Base-by-base conservation (phyloP, 805 yeast genomes). In the Danielia reshetovae region DNA sequence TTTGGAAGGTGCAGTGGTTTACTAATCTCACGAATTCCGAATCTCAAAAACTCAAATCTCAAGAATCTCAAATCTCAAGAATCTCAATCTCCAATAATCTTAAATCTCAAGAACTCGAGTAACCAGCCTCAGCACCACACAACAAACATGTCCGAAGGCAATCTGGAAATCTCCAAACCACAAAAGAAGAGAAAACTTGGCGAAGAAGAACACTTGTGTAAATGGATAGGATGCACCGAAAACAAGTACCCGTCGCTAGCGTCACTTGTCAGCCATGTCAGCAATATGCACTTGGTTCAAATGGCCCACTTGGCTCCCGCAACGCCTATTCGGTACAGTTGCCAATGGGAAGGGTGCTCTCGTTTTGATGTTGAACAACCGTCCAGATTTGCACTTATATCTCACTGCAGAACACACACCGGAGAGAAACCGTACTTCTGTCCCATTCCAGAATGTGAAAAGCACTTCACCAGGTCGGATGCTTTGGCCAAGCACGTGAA, bases 351-450 rank as follows among this genome's bases (percentile, higher is more conserved):
- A 24, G 72, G 66, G 7, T 81, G 89, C 51, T 55, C 71, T 10
- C 44, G 77, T 11, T 65, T 59, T 34, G 81, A 79, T 4, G 53
- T 70, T 2, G 62, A 62, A 18, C 79, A 73, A 48, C 76, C 75
- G 11, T 70, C 77, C 8, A 51, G 79, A 32, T 73, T 74, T 54
- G 80, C 82, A 1, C 62, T 83, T 21, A 63, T 78, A 0, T 66
- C 82, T 0, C 90, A 82, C 50, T 62, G 80, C 44, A 55, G 85
- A 36, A 66, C 75, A 1, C 90, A 83, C 52, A 75, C 83, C 0
- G 79, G 82, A 1, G 84, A 81, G 46, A 70, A 70, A 46, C 85
- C 85, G 23, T 49, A 48, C 39, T 72, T 65, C 46, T 83, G 90
- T 53, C 67, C 74, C 1, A 61, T 80, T 10, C 85, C 85, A 2